These are phyloP conservation scores for Posidonia australis DNA, from an alignment of 106 monocot species.

Conservation along the genomic window DNA sequence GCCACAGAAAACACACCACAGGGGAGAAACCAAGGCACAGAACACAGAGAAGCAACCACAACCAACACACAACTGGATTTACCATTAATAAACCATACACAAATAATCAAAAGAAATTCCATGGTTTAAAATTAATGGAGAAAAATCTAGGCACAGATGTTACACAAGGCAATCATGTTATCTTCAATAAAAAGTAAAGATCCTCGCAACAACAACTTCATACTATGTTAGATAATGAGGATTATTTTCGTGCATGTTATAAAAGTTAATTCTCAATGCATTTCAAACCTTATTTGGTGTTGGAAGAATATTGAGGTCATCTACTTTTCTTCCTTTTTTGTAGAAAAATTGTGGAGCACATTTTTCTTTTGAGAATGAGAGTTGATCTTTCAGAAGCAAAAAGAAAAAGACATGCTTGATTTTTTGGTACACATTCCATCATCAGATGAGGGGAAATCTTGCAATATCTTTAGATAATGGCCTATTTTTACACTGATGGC, in stretches of 20 bases:
- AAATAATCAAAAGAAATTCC: no score
- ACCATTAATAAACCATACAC: no score
- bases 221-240: not conserved
- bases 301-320: no score
- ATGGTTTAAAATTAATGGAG: no score
- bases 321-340: not conserved
- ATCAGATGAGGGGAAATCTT: constrained; percentile 83
- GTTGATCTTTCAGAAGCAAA: constrained; percentile 42
- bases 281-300: no score
- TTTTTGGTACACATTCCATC: constrained; percentile 79
- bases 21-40: no score
- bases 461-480: constrained; percentile 68
- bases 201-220: not conserved
- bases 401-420: constrained; percentile 93
- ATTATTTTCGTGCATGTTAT: not conserved
- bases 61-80: no score
- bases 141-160: no score
- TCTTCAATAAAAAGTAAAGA: no score
- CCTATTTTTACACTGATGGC: constrained; percentile 26
- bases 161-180: no score
- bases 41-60: no score
- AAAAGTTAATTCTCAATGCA: not conserved
- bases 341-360: constrained; percentile 85
- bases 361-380: constrained; percentile 67
- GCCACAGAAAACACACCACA: no score